Evolutionary conservation across 371 early-diverging fungal species (phyloP).

Genomic region (Apophysomyces ossiformis): DNA sequence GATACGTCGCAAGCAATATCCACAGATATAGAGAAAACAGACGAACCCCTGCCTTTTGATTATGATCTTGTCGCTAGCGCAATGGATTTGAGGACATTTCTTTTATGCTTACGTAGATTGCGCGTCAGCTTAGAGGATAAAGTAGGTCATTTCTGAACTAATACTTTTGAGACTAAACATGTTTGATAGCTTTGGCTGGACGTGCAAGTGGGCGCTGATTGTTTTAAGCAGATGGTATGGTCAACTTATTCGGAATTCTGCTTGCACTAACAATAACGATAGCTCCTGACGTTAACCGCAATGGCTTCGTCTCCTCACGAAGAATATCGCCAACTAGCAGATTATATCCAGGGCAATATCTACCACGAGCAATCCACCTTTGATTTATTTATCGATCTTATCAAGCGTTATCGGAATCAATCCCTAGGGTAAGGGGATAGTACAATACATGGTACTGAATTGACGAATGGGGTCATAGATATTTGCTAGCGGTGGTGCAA

Average conservation of each 20-base stretch:
- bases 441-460: too few relatives aligned
- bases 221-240: conserved; percentile 66
- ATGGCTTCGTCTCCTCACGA: conserved; percentile 58
- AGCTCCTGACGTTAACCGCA: conserved; percentile 55
- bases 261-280: neutral
- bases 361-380: conserved; percentile 71
- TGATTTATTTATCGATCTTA: conserved; percentile 60
- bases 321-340: conserved; percentile 62
- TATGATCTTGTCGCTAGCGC: conserved; percentile 63
- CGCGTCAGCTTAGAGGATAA: conserved; percentile 56
- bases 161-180: neutral
- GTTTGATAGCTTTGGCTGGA: conserved; percentile 31
- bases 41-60: conserved; percentile 35
- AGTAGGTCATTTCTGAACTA: conserved; percentile 11
- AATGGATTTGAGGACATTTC: conserved; percentile 55
- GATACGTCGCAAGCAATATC: neutral
- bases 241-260: neutral
- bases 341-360: conserved; percentile 71
- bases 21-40: neutral
- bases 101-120: conserved; percentile 57
- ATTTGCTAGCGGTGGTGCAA: conserved; percentile 58
- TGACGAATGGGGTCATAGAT: conserved; percentile 35
- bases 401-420: conserved; percentile 50
- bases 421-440: conserved; percentile 42
- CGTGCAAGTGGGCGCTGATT: conserved; percentile 59